Percentiles rank a stretch among this genome's conserved stretches.
Evolutionary conservation across 345 rosid genomes (phyloP).

Genomic region (Salix koriyanagi): DNA sequence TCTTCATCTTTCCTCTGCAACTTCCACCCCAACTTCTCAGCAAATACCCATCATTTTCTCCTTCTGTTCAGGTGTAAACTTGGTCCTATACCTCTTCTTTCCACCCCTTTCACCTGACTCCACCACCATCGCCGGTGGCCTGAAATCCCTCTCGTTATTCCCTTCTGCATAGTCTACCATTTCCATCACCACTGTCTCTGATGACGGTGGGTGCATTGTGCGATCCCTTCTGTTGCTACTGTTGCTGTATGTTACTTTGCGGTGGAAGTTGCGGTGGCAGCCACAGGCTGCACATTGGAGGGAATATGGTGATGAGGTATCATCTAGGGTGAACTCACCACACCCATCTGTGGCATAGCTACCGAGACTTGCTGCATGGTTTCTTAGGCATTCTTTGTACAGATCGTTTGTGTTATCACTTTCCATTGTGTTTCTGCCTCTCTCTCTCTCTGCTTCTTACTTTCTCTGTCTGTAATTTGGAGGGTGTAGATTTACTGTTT

Average conservation of each 20-base stretch:
- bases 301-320: constrained; percentile 29
- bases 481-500: not conserved
- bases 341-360: constrained; percentile 83
- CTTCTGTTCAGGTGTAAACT: constrained; percentile 63
- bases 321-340: constrained; percentile 56
- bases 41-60: constrained; percentile 56
- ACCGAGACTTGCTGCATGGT: constrained; percentile 86
- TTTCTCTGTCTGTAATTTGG: not conserved
- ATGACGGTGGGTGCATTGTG: not conserved
- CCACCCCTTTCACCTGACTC: constrained; percentile 7
- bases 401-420: constrained; percentile 14
- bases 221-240: constrained; percentile 21
- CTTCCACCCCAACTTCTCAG: constrained; percentile 62
- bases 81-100: constrained; percentile 53
- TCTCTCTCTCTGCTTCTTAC: not conserved
- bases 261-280: constrained; percentile 97
- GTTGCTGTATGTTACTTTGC: constrained; percentile 32
- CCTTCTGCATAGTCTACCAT: constrained; percentile 20
- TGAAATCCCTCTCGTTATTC: not conserved
- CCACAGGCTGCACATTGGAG: constrained; percentile 86
- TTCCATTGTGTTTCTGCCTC: constrained; percentile 11
- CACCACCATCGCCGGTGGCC: constrained; percentile 1
- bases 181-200: constrained; percentile 17
- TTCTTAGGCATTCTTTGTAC: constrained; percentile 77
- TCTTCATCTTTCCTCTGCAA: constrained; percentile 49